Evolutionary conservation across 345 rosid species (phyloP), one percentile per base, ranked within the genome.

Genomic region (Rubroshorea leprosula): DNA sequence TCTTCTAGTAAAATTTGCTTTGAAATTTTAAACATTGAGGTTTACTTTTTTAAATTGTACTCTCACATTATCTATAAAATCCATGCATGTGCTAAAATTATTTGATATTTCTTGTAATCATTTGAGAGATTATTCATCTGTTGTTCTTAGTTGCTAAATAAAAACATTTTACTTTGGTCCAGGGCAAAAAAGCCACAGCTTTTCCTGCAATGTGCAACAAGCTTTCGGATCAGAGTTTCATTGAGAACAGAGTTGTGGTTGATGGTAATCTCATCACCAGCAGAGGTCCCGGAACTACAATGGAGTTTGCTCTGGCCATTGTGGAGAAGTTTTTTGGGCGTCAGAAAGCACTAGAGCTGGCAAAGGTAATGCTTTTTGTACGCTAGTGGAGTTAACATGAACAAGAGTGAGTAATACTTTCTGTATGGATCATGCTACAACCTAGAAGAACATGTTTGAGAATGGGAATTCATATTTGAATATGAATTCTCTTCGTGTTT

Each of bases 101-200:
- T 31, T 29, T 5, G 23, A 5, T 6, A 16, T 3, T 13, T 43
- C 9, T 25, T 35, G n/a, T 22, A 13, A 29, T 47, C 17, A 27
- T 18, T 11, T n/a, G 7, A 15, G 44, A 58, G n/a, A 9, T 24
- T 57, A 6, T 39, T 14, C 17, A n/a, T 45, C 29, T 26, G 23
- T 5, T 45, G 18, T 58, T 58, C 54, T 20, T 0, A 18, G 20
- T 47, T 15, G 29, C 13, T 19, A 45, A 47, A 47, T 6, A 2
- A 21, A 19, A 43, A 1, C 41, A 19, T 35, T 22, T 19, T 26
- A 52, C 26, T 47, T 23, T 55, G 41, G 14, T 65, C 17, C 69
- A 92, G 98, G 98, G 94, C 57, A 92, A 92, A 71, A 92, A 89
- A 68, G 97, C 96, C 16, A 92, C 96, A 14, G 90, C 89, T 2